A percentile compares a stretch with the other conserved stretches of the same genome.
These are phyloP conservation scores for Pythium sp. DNA, from an alignment of 352 stramenopile genomes.

Conservation along the genomic window DNA sequence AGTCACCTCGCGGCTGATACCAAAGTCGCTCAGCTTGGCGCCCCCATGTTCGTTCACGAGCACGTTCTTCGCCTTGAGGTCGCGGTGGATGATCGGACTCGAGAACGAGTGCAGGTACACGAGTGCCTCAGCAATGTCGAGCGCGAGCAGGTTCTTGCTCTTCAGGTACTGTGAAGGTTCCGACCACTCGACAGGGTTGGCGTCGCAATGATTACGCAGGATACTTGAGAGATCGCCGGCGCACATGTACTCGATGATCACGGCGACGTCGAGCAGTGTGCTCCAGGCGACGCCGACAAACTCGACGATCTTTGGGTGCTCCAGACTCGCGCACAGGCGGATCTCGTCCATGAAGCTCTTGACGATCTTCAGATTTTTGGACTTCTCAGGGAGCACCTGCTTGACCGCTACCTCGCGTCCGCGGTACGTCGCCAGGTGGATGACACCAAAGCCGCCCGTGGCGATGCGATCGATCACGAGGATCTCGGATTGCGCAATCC, in stretches of 20 bases:
- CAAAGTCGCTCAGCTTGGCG: constrained; percentile 81
- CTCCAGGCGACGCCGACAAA: constrained; percentile 56
- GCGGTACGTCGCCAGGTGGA: constrained; percentile 46
- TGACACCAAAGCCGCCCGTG: constrained; percentile 55
- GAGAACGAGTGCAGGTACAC: constrained; percentile 55
- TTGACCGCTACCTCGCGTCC: constrained; percentile 41
- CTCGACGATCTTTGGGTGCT: constrained; percentile 49
- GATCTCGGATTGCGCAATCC: constrained; percentile 51
- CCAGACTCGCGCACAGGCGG: constrained; percentile 48
- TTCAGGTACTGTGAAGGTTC: constrained; percentile 1
- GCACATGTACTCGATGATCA: constrained; percentile 48
- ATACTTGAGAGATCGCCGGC: constrained; percentile 39
- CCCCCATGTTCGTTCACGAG: constrained; percentile 19
- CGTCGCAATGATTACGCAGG: constrained; percentile 19
- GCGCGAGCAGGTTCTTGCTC: constrained; percentile 38
- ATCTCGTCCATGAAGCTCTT: constrained; percentile 64
- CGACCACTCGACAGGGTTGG: constrained; percentile 12
- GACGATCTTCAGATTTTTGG: constrained; percentile 22
- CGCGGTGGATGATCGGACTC: constrained; percentile 44
- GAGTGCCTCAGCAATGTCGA: constrained; percentile 46
- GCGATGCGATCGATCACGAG: constrained; percentile 37
- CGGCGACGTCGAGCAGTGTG: constrained; percentile 39
- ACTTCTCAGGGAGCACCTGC: constrained; percentile 30
- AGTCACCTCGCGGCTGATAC: constrained; percentile 51
- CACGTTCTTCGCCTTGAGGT: constrained; percentile 54